A percentile compares a stretch with the other conserved stretches of the same genome.
These are phyloP conservation scores for Paxillus involutus DNA, from an alignment of 768 basidiomycete genomes.

Conservation along the genomic window DNA sequence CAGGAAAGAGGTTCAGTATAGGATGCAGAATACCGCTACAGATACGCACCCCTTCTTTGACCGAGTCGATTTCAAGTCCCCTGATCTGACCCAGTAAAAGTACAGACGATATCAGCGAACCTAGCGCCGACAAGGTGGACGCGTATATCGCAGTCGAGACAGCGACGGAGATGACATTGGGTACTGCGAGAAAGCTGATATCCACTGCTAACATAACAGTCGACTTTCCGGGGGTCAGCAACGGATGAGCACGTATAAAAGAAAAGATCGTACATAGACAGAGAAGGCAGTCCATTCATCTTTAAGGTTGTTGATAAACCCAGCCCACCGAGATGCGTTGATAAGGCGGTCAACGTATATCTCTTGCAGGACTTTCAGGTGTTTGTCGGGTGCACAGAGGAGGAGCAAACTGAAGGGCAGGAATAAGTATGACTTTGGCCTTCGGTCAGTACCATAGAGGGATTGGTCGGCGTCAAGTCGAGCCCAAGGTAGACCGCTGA, in stretches of 20 bases:
- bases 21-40: background rate
- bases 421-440: background rate
- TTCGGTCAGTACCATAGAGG: background rate
- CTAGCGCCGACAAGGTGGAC: slow-evolving; percentile 37
- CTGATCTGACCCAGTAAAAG: slow-evolving; percentile 39
- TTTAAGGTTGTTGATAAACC: slow-evolving; percentile 40
- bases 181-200: slow-evolving; percentile 55
- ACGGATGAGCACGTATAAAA: background rate
- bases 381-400: slow-evolving; percentile 3
- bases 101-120: slow-evolving; percentile 34
- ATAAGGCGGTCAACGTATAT: slow-evolving; percentile 15
- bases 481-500: slow-evolving; percentile 3
- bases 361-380: background rate
- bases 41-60: slow-evolving; percentile 28
- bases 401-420: background rate
- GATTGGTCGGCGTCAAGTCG: slow-evolving; percentile 7
- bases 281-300: slow-evolving; percentile 50
- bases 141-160: slow-evolving; percentile 36
- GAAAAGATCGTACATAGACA: slow-evolving; percentile 38
- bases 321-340: slow-evolving; percentile 38
- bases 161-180: slow-evolving; percentile 32
- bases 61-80: slow-evolving; percentile 20
- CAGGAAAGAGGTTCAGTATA: background rate
- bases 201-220: slow-evolving; percentile 54
- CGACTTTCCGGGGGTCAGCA: slow-evolving; percentile 29